A percentile compares a stretch with the other conserved stretches of the same genome.
phyloP scores from a whole-genome alignment of 371 early-diverging fungal species.

The Smittium mucronatum region DNA sequence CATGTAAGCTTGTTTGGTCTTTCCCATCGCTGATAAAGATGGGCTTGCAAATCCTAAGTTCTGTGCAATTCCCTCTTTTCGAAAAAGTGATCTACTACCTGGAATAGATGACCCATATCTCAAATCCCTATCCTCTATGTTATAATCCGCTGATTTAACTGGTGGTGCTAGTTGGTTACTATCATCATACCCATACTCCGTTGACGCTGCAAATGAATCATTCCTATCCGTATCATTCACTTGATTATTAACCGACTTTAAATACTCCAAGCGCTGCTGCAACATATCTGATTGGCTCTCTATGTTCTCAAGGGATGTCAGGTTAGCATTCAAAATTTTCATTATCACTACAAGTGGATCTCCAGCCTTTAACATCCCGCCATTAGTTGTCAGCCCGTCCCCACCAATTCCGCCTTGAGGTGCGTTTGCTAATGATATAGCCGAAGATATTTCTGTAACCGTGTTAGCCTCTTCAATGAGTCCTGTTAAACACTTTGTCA shows the following conservation, averaged over 20 bases:
- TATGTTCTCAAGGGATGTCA: conserved; percentile 83
- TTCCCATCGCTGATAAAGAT: background rate
- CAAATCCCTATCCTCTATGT: background rate
- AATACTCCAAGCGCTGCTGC: conserved; percentile 23
- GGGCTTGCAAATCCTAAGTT: background rate
- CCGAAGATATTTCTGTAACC: conserved; percentile 15
- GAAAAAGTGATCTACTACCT: background rate
- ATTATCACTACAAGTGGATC: conserved; percentile 58
- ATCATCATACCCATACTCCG: background rate
- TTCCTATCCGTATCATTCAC: background rate
- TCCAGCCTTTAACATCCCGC: conserved; percentile 22
- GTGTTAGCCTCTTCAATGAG: conserved; percentile 81
- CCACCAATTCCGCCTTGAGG: conserved; percentile 24
- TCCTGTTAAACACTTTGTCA: conserved; percentile 55
- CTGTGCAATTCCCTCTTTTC: background rate
- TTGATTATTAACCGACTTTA: background rate
- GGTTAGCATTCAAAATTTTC: conserved; percentile 74
- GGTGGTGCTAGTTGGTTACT: background rate
- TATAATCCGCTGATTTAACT: background rate
- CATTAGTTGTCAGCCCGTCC: conserved; percentile 34
- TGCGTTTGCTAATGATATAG: conserved; percentile 33
- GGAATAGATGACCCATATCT: no score
- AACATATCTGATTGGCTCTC: conserved; percentile 36
- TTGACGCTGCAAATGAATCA: background rate
- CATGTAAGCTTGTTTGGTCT: background rate